Conservation (phyloP, 2,329 filamentous ascomycete species). For the Phyllosticta citrichinensis region DNA sequence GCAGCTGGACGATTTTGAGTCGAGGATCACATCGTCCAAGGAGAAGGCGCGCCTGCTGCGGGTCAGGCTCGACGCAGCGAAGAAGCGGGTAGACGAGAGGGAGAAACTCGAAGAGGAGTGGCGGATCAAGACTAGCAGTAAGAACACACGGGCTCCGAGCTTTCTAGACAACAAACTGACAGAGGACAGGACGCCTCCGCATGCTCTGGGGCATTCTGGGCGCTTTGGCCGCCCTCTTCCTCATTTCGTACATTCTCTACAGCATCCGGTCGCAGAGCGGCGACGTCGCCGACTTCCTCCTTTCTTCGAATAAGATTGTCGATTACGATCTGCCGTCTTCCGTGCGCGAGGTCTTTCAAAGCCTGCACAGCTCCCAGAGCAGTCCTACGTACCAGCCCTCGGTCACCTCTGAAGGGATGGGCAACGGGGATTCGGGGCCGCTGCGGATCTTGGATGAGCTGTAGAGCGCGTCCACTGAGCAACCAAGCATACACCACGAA, state of each 20-base stretch:
- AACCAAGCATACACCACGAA: too few species aligned
- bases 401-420: neutral
- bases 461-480: neutral
- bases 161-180: neutral
- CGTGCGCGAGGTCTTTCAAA: conserved; percentile 24
- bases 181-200: conserved; percentile 43
- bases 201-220: conserved; percentile 51
- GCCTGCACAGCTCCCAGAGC: neutral
- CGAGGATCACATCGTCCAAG: conserved; percentile 50
- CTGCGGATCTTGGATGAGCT: conserved; percentile 17
- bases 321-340: conserved; percentile 20
- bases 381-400: neutral
- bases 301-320: conserved; percentile 16
- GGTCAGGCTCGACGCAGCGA: conserved; percentile 53
- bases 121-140: conserved; percentile 10
- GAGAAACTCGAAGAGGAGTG: conserved; percentile 52
- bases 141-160: neutral
- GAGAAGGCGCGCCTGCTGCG: conserved; percentile 51
- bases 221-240: conserved; percentile 35
- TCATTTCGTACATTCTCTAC: conserved; percentile 35
- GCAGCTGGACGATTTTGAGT: conserved; percentile 52
- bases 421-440: conserved; percentile 9
- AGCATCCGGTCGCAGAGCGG: conserved; percentile 19
- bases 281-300: conserved; percentile 13
- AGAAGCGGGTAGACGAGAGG: conserved; percentile 55